These are phyloP conservation scores for Cyberlindnera galapagoensis DNA, from an alignment of 805 yeast genomes.

Conservation along the genomic window DNA sequence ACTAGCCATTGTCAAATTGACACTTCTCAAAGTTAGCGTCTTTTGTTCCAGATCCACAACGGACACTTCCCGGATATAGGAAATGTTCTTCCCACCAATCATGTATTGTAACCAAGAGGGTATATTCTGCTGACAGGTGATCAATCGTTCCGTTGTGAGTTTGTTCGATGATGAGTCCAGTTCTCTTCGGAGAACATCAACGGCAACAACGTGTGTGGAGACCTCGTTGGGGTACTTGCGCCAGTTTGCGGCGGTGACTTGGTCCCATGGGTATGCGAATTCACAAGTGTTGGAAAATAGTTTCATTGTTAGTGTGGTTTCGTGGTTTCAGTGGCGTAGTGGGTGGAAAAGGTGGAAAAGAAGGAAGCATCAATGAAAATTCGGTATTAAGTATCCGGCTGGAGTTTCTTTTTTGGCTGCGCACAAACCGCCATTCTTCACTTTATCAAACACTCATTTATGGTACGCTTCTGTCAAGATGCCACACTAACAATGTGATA, in stretches of 20 bases:
- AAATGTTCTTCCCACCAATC: conserved; percentile 66
- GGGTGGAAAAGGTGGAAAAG: too few relatives aligned
- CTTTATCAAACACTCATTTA: too few relatives aligned
- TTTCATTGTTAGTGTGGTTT: conserved; percentile 50
- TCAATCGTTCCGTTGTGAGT: conserved; percentile 76
- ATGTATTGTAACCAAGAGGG: conserved; percentile 74
- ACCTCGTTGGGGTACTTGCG: conserved; percentile 92
- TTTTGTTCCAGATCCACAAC: conserved; percentile 64
- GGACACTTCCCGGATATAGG: conserved; percentile 85
- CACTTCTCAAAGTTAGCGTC: conserved; percentile 74
- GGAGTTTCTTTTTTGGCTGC: too few relatives aligned
- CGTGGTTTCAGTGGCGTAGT: too few relatives aligned
- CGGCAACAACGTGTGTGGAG: conserved; percentile 89
- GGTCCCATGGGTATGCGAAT: conserved; percentile 87
- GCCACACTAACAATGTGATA: too few relatives aligned
- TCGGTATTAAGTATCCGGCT: too few relatives aligned
- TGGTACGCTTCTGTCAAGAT: too few relatives aligned
- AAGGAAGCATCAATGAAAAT: too few relatives aligned
- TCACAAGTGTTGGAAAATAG: conserved; percentile 63
- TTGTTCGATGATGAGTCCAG: conserved; percentile 45
- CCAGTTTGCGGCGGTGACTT: conserved; percentile 96
- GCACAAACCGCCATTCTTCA: too few relatives aligned
- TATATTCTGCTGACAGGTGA: conserved; percentile 80
- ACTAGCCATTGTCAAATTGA: conserved; percentile 75
- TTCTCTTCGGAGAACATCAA: conserved; percentile 78